Base-by-base conservation (phyloP, 2,329 filamentous ascomycete species). In the Ascochyta rabiei region DNA sequence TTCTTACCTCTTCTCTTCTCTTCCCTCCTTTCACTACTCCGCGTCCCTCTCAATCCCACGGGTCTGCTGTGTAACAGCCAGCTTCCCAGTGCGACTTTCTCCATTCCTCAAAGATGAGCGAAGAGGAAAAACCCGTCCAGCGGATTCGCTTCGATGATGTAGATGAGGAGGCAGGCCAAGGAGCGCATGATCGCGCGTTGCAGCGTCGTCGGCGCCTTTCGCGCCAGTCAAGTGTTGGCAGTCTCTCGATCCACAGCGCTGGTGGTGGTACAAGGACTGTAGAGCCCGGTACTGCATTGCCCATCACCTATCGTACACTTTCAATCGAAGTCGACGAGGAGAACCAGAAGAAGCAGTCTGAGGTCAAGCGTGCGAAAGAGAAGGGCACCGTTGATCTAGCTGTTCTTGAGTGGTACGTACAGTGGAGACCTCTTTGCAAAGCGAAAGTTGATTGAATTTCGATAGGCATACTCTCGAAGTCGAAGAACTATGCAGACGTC, bases 401-500 rank as follows among this genome's bases (percentile, higher is more conserved):
- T 45, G 80, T 82, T 53, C 79, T 90, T 44, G 85, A 90, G 65
- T 89, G 88, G 52, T 55, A 33, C 13, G 52, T 35, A 16, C 13
- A 24, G 15, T 18, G 16, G 8, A n/a, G 2, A 4, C 12, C 23
- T 16, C 23, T n/a, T n/a, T 12, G 38, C 23, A 26, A n/a, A 19
- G 30, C 7, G 4, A 24, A 2, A 42, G 6, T 8, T 31, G 15
- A 37, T 8, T 15, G 12, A 19, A 6, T 18, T n/a, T 24, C 2
- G 15, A 6, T 3, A 55, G 52, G 86, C 89, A 91, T 70, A 84
- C 77, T 0, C 75, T 89, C 10, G 71, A 83, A 0, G 66, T 80
- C 12, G 77, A 84, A 6, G 84, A 89, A 53, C 76, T 89, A n/a
- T 79, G 82, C 53, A 78, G 79, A 24, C 82, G 86, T 23, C 80